Base-by-base conservation (phyloP, 2,329 filamentous ascomycete genomes). In the Cladobotryum protrusum region DNA sequence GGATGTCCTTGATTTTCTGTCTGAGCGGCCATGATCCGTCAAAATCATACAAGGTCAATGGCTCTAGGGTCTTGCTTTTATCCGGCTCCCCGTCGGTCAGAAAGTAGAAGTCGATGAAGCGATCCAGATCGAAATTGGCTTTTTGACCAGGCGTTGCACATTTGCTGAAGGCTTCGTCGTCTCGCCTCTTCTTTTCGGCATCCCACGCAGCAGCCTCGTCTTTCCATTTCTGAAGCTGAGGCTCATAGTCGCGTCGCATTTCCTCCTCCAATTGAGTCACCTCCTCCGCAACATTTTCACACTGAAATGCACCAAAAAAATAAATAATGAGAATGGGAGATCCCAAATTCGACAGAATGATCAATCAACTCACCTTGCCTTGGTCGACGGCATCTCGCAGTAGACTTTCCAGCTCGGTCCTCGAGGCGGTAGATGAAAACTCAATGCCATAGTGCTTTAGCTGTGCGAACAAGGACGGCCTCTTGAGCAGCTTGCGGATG, bases 161-260 rank as follows among this genome's bases (percentile, higher is more conserved):
- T 2, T 20, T 43, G 2, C 17, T 32, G 11, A 50, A 46, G 13
- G 19, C 33, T 4, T 50, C 43, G 17, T 50, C 39, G 5, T 50
- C 20, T 7, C 15, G 24, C 15, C 8, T 29, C 13, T 42, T 37
- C 37, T 50, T 50, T 36, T 40, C 45, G 5, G 12, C 24, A 1
- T 46, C 24, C 14, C 24, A 53, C 1, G 49, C 52, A 4, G 8
- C 9, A 9, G 33, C 36, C 6, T 52, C 49, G 1, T 5, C 35
- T 12, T 45, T 29, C 50, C 48, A 52, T 14, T 41, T 18, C 5
- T 14, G 18, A 3, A 48, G 43, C 14, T 48, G n/a, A 8, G 55
- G 48, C 9, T 42, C 43, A 2, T 54, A 52, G 2, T 56, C 54
- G 5, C 20, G 39, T 29, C 43, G 37, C 35, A 50, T 48, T 8